These are phyloP conservation scores for Xerocomus spinulosus DNA, from an alignment of 768 basidiomycete species.

Conservation along the genomic window DNA sequence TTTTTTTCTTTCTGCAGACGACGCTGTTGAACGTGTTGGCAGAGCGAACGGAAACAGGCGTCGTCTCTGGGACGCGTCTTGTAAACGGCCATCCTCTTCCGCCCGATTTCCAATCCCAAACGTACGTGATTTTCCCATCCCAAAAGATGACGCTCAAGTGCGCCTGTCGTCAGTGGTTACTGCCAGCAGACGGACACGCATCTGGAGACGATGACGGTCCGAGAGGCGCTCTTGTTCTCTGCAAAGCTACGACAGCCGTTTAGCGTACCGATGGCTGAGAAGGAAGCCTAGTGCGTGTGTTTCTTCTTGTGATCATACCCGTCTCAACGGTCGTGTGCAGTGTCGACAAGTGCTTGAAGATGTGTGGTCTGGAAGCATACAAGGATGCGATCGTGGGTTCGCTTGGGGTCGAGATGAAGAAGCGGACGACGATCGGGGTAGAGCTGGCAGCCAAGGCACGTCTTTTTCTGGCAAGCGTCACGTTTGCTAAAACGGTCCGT, in stretches of 20 bases:
- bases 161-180: constrained; percentile 52
- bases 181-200: constrained; percentile 86
- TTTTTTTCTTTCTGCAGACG: constrained; percentile 27
- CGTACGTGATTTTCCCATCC: constrained; percentile 34
- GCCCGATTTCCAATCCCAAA: constrained; percentile 51
- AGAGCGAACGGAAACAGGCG: constrained; percentile 35
- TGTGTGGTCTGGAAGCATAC: constrained; percentile 60
- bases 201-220: constrained; percentile 66
- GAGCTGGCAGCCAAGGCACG: constrained; percentile 73
- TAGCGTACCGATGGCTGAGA: constrained; percentile 60
- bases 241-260: constrained; percentile 77
- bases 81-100: constrained; percentile 44
- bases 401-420: constrained; percentile 66
- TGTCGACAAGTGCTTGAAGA: constrained; percentile 52
- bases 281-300: constrained; percentile 69
- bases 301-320: neutral
- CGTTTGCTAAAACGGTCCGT: neutral
- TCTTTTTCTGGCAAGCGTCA: neutral
- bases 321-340: constrained; percentile 24
- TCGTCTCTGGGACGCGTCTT: constrained; percentile 39
- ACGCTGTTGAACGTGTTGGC: constrained; percentile 48
- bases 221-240: constrained; percentile 76
- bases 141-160: too few relatives aligned
- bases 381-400: constrained; percentile 68
- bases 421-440: constrained; percentile 82